These are phyloP conservation scores for Naganishia randhawae DNA, from an alignment of 768 basidiomycete genomes.

Conservation along the genomic window DNA sequence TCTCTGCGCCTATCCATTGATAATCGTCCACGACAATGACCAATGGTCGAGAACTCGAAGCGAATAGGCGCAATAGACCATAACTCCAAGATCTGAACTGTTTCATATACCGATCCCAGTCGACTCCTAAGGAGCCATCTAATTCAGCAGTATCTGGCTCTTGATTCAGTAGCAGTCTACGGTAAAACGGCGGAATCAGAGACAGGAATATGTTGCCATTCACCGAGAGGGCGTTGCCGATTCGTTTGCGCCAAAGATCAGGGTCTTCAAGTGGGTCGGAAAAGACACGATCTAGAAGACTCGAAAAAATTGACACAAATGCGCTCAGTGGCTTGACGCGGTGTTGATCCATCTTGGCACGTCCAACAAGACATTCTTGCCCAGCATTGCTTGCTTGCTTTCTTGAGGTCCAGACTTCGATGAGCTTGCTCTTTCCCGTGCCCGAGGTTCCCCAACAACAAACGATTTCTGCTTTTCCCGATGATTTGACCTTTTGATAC, in stretches of 20 bases:
- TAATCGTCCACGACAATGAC: slow-evolving; percentile 40
- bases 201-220: slow-evolving; percentile 37
- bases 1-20: slow-evolving; percentile 37
- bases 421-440: slow-evolving; percentile 19
- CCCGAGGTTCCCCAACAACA: slow-evolving; percentile 27
- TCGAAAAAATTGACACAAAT: slow-evolving; percentile 39
- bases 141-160: slow-evolving; percentile 5
- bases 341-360: slow-evolving; percentile 59
- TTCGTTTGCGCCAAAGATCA: slow-evolving; percentile 33
- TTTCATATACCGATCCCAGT: slow-evolving; percentile 26
- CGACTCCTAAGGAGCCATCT: background rate
- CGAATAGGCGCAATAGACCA: slow-evolving; percentile 37
- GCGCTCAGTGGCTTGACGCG: slow-evolving; percentile 62
- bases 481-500: slow-evolving; percentile 11
- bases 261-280: slow-evolving; percentile 42
- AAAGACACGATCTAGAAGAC: slow-evolving; percentile 39
- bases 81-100: slow-evolving; percentile 25
- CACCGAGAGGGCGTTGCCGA: slow-evolving; percentile 32
- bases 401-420: slow-evolving; percentile 21
- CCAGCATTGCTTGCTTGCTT: slow-evolving; percentile 18
- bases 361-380: slow-evolving; percentile 18
- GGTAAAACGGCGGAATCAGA: slow-evolving; percentile 33
- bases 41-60: slow-evolving; percentile 31
- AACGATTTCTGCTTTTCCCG: background rate
- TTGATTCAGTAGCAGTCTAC: slow-evolving; percentile 29